Conservation (phyloP, 2,329 filamentous ascomycete genomes). For the Exserohilum rostratum region DNA sequence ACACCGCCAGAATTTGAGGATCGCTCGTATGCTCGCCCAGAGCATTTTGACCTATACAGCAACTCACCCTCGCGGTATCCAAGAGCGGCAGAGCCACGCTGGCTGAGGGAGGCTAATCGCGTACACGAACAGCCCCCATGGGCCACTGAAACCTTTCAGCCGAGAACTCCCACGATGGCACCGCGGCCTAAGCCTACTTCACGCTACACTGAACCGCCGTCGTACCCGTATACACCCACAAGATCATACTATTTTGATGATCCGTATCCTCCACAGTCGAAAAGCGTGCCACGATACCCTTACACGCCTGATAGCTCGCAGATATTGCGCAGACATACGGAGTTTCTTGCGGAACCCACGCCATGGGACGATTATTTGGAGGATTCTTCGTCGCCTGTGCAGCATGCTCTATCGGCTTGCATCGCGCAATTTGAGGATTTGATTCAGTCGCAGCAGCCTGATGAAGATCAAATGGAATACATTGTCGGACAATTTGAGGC, state of each 20-base stretch:
- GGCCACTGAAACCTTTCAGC: constrained; percentile 3
- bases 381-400: constrained; percentile 33
- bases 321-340: constrained; percentile 24
- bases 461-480: constrained; percentile 44
- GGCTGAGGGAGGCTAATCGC: background rate
- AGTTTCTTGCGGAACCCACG: constrained; percentile 25
- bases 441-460: constrained; percentile 37
- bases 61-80: constrained; percentile 16
- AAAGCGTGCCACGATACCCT: constrained; percentile 34
- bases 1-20: constrained; percentile 40
- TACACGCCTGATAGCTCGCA: constrained; percentile 42
- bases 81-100: constrained; percentile 17
- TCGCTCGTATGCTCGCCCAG: constrained; percentile 17
- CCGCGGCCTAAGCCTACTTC: constrained; percentile 24
- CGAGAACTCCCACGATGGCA: constrained; percentile 20
- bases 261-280: constrained; percentile 4
- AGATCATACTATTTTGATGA: constrained; percentile 20
- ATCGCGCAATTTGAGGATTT: constrained; percentile 40
- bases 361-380: constrained; percentile 34
- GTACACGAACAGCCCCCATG: constrained; percentile 2
- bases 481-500: constrained; percentile 42
- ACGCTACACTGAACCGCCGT: constrained; percentile 20
- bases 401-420: constrained; percentile 40
- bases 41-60: constrained; percentile 31
- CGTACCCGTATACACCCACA: constrained; percentile 31